Conservation (phyloP, 2,329 filamentous ascomycete species). For the Escovopsis sp. region DNA sequence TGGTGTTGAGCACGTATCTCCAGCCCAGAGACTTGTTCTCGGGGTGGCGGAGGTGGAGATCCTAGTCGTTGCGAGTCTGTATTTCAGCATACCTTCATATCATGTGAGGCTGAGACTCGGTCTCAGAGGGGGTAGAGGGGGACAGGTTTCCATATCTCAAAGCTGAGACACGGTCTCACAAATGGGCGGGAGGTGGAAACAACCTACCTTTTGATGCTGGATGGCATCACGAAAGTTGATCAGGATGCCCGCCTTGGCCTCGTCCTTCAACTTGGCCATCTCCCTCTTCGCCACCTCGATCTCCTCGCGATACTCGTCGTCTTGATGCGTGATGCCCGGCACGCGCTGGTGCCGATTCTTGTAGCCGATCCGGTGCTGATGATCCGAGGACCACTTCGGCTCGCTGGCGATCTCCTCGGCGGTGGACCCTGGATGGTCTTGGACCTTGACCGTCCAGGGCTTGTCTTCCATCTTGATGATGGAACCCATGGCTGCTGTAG, state of each 20-base stretch:
- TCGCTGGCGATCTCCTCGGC: slow-evolving; percentile 8
- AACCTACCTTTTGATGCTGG: slow-evolving; percentile 4
- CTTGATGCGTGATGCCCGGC: slow-evolving; percentile 14
- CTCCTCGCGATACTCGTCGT: slow-evolving; percentile 2
- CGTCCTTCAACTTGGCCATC: slow-evolving; percentile 1
- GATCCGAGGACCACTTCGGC: slow-evolving; percentile 23
- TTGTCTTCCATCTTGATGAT: neutral
- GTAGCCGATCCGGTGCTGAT: slow-evolving; percentile 25
- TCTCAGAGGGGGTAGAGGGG: no score
- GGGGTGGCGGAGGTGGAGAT: slow-evolving; percentile 27
- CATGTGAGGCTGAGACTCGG: no score
- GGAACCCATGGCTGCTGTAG: neutral
- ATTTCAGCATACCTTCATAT: no score
- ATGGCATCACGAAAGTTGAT: slow-evolving; percentile 24
- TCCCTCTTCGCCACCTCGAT: slow-evolving; percentile 4
- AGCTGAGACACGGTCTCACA: no score
- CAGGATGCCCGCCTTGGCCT: slow-evolving; percentile 13
- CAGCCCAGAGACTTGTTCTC: slow-evolving; percentile 29
- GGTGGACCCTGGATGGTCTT: slow-evolving; percentile 22
- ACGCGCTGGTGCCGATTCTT: slow-evolving; percentile 19
- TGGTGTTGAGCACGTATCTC: slow-evolving; percentile 21
- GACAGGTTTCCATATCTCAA: no score
- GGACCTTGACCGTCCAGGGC: slow-evolving; percentile 1
- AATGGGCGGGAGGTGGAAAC: no score
- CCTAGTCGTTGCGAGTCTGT: slow-evolving; percentile 9